Percentiles rank a stretch among this genome's conserved stretches.
Conservation (phyloP, 768 basidiomycete genomes). For the Mycena rosella region DNA sequence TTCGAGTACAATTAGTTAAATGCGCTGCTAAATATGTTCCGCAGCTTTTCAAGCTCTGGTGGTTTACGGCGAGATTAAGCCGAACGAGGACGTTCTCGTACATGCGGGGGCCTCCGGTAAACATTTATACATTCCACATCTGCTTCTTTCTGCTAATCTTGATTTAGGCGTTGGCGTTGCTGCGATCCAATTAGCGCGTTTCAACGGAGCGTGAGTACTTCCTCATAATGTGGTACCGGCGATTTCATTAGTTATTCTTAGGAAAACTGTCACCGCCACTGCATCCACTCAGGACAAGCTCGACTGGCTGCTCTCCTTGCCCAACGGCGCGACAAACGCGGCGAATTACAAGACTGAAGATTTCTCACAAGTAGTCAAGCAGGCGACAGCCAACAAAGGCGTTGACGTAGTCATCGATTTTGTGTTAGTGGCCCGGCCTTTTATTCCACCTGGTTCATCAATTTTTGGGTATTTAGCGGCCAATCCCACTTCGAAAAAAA, state of each 20-base stretch:
- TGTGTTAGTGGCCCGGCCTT: conserved; percentile 49
- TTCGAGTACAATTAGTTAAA: conserved; percentile 9
- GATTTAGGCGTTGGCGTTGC: conserved; percentile 79
- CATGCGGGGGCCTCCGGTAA: conserved; percentile 88
- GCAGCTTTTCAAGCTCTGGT: conserved; percentile 66
- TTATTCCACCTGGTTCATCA: background rate
- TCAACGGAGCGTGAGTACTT: conserved; percentile 75
- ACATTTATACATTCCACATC: background rate
- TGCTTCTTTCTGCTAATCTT: background rate
- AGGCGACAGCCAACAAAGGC: conserved; percentile 75
- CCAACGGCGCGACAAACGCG: conserved; percentile 78
- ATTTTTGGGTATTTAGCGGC: conserved; percentile 52
- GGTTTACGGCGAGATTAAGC: conserved; percentile 74
- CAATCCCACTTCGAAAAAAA: conserved; percentile 81
- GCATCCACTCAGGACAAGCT: conserved; percentile 89
- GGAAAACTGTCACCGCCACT: conserved; percentile 83
- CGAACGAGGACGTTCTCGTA: conserved; percentile 82
- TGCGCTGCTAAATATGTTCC: conserved; percentile 11
- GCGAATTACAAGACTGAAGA: conserved; percentile 90
- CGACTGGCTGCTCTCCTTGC: conserved; percentile 75
- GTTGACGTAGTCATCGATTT: conserved; percentile 91
- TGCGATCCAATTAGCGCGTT: conserved; percentile 87
- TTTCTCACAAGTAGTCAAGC: conserved; percentile 81
- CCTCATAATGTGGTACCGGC: conserved; percentile 15
- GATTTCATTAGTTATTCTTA: conserved; percentile 43